Evolutionary conservation across 2,329 filamentous ascomycete genomes (phyloP), one percentile per base, ranked within the genome.

Genomic region (Xylariaceae sp.): DNA sequence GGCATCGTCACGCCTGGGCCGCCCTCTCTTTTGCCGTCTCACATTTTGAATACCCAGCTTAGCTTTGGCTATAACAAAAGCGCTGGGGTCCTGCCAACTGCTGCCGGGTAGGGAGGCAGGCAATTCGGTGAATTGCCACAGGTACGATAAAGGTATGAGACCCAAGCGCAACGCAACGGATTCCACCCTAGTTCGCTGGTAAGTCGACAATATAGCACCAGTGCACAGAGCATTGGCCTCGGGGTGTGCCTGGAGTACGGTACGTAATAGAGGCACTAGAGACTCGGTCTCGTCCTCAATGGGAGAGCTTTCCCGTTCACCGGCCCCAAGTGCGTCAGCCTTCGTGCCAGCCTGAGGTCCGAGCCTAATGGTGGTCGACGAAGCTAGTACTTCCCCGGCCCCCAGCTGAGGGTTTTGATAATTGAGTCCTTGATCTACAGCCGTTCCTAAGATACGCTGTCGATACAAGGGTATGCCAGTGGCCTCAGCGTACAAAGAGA

Each of bases 151-250:
- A 12, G 93, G 88, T 1, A 78, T 77, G 11, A 98, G 77, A 2
- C 86, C 86, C n/a, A 97, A 74, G 14, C 93, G 78, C n/a, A 83
- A 63, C 10, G 91, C 91, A 10, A 97, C 84, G 47, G 88, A 92
- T 69, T 98, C 93, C 40, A 98, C 86, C n/a, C 93, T 78, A 1
- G 92, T 97, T 45, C 93, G 85, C 69, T 98, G 93, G 67, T 98
- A 98, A 3, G 90, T 95, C 8, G 89, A 95, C 29, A 97, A 70
- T 50, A 98, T 95, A 17, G 93, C 93, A 43, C 93, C 93, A 0
- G 91, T 89, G 55, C 85, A 91, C 40, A 98, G 72, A 23, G 92
- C 93, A 63, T 94, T 91, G 41, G 87, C 86, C 46, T 85, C 78
- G 0, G 92, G 92, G 62, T 95, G 87, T 2, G 71, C 74, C 8